phyloP scores from a whole-genome alignment of 495 filamentous ascomycete genomes.

The Halenospora varia region DNA sequence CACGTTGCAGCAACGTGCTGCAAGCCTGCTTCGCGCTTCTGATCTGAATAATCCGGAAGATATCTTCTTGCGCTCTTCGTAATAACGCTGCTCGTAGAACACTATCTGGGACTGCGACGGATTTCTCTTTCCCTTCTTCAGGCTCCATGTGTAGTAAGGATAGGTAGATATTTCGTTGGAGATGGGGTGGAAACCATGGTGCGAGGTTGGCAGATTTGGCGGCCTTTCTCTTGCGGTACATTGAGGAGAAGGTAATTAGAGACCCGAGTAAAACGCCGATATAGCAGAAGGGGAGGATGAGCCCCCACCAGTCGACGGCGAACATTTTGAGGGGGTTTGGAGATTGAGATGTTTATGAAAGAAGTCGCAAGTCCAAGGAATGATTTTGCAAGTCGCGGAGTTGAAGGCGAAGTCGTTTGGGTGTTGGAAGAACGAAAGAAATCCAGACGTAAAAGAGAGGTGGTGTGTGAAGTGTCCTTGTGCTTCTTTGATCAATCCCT shows the following conservation, averaged over 20 bases:
- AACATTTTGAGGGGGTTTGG: slow-evolving; percentile 36
- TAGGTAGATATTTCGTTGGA: slow-evolving; percentile 91
- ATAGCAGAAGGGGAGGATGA: slow-evolving; percentile 81
- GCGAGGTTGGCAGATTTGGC: slow-evolving; percentile 74
- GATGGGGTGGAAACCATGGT: slow-evolving; percentile 88
- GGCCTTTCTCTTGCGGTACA: slow-evolving; percentile 92
- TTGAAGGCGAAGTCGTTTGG: not conserved
- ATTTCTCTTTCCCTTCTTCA: slow-evolving; percentile 61
- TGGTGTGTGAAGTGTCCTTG: not conserved
- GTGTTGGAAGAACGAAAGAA: not conserved
- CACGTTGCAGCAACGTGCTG: slow-evolving; percentile 75
- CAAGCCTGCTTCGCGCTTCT: slow-evolving; percentile 81
- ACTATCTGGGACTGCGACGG: slow-evolving; percentile 70
- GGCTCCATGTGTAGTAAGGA: slow-evolving; percentile 85
- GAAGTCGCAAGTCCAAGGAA: too few species aligned
- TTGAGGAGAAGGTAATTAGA: slow-evolving; percentile 81
- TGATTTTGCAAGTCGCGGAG: not conserved
- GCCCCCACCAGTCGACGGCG: slow-evolving; percentile 72
- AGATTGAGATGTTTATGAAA: not conserved
- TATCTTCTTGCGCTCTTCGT: slow-evolving; percentile 85
- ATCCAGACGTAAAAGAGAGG: not conserved
- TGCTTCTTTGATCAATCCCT: not conserved
- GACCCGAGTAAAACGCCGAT: slow-evolving; percentile 81
- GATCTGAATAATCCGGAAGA: slow-evolving; percentile 81
- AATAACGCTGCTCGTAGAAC: slow-evolving; percentile 88